phyloP scores from a whole-genome alignment of 2,329 filamentous ascomycete species.

The Sporothrix globosa region DNA sequence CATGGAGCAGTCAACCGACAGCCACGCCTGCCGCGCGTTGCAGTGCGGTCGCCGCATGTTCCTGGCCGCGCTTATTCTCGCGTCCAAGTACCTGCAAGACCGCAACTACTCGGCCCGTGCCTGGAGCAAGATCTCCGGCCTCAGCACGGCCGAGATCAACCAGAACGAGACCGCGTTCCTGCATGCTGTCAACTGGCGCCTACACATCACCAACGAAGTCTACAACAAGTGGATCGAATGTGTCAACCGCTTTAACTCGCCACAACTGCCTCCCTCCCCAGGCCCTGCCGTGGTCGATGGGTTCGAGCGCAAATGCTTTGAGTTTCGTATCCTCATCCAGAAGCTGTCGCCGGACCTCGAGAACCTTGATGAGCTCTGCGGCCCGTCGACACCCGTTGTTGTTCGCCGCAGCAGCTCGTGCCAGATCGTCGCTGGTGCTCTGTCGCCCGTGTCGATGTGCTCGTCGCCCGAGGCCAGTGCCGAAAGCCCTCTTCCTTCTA shows the following conservation, averaged over 20 bases:
- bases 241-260: constrained; percentile 80
- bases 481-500: constrained; percentile 22
- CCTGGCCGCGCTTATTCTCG: constrained; percentile 87
- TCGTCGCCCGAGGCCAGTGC: constrained; percentile 31
- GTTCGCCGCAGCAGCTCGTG: constrained; percentile 34
- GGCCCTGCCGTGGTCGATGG: constrained; percentile 39
- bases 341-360: constrained; percentile 60
- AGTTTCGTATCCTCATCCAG: constrained; percentile 64
- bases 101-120: constrained; percentile 96
- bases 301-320: constrained; percentile 53
- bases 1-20: constrained; percentile 78
- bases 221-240: constrained; percentile 96
- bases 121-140: constrained; percentile 99
- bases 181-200: constrained; percentile 85
- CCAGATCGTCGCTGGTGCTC: constrained; percentile 25
- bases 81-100: constrained; percentile 97
- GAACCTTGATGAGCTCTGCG: constrained; percentile 59
- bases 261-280: constrained; percentile 58
- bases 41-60: constrained; percentile 99
- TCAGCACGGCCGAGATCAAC: constrained; percentile 92
- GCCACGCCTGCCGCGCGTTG: constrained; percentile 73
- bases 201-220: constrained; percentile 86
- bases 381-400: constrained; percentile 41
- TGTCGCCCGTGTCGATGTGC: constrained; percentile 35
- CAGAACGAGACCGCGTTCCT: constrained; percentile 94